A percentile compares a stretch with the other conserved stretches of the same genome.
Evolutionary conservation across 257 asterid genomes (phyloP).

Genomic region (Primulina tabacum): DNA sequence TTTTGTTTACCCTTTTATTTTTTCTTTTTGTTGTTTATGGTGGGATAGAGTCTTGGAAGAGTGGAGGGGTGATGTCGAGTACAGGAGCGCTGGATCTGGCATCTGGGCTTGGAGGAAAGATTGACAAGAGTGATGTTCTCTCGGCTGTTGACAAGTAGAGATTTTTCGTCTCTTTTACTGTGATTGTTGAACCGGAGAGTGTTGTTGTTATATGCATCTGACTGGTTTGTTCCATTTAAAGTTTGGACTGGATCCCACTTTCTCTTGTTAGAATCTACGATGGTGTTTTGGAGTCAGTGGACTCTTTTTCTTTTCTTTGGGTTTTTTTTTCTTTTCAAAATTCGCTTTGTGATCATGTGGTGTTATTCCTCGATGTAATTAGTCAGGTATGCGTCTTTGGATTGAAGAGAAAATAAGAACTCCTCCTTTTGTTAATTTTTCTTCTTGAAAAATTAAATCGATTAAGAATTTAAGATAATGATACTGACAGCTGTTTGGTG

Average conservation of each 20-base stretch:
- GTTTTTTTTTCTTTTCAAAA: no score
- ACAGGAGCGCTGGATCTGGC: conserved; percentile 86
- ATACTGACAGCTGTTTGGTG: neutral
- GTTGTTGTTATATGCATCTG: neutral
- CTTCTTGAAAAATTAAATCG: neutral
- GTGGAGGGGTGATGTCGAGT: conserved; percentile 54
- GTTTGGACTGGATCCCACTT: conserved; percentile 4
- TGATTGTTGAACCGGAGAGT: neutral
- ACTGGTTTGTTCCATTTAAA: neutral
- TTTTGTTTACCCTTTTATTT: conserved; percentile 7
- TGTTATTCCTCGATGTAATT: conserved; percentile 7
- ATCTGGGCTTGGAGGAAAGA: conserved; percentile 85
- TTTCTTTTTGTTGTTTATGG: neutral
- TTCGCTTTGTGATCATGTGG: neutral
- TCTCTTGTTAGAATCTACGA: neutral
- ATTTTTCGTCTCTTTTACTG: neutral
- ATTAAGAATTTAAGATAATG: neutral
- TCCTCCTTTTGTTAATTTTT: neutral
- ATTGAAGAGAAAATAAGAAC: neutral
- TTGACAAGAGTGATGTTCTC: conserved; percentile 67
- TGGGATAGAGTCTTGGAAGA: conserved; percentile 23
- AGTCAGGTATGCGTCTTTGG: conserved; percentile 6
- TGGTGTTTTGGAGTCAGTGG: neutral
- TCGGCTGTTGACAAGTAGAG: conserved; percentile 84
- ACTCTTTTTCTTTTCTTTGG: neutral